A percentile compares a stretch with the other conserved stretches of the same genome.
phyloP scores from a whole-genome alignment of 495 filamentous ascomycete species.

The Oleoguttula mirabilis region DNA sequence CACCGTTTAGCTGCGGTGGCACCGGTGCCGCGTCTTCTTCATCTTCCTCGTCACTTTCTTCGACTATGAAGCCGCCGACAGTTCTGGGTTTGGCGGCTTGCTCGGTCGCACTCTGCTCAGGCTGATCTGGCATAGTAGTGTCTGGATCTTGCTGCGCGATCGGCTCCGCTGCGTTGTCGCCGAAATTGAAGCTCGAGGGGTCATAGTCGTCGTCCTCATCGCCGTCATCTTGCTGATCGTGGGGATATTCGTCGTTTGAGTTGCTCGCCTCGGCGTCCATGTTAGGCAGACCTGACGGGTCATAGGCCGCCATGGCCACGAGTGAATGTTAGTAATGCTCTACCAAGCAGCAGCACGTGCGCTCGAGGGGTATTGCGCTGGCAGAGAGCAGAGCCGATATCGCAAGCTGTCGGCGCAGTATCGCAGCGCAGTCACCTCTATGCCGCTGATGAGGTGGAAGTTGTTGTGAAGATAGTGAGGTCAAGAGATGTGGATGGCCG shows the following conservation, averaged over 20 bases:
- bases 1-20: constrained; percentile 12
- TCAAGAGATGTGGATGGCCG: too few relatives aligned
- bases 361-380: too few relatives aligned
- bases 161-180: constrained; percentile 1
- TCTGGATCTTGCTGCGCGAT: constrained; percentile 1
- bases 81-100: constrained; percentile 40
- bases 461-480: too few relatives aligned
- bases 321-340: too few relatives aligned
- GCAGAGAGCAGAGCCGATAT: too few relatives aligned
- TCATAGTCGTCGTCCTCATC: constrained; percentile 30
- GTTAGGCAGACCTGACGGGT: too few relatives aligned
- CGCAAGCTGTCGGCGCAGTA: too few relatives aligned
- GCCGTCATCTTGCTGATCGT: constrained; percentile 9
- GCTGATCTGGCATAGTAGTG: background rate
- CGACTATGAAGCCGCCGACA: constrained; percentile 68
- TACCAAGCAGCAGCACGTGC: too few relatives aligned
- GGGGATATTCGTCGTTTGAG: constrained; percentile 2
- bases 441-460: too few relatives aligned
- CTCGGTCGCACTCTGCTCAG: background rate
- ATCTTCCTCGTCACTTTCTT: constrained; percentile 45
- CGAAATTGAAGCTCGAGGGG: constrained; percentile 22
- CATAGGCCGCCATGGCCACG: too few relatives aligned
- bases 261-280: too few relatives aligned
- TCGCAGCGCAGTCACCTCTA: too few relatives aligned
- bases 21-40: constrained; percentile 33